These are phyloP conservation scores for Rhizopogon vulgaris DNA, from an alignment of 768 basidiomycete species.

Conservation along the genomic window DNA sequence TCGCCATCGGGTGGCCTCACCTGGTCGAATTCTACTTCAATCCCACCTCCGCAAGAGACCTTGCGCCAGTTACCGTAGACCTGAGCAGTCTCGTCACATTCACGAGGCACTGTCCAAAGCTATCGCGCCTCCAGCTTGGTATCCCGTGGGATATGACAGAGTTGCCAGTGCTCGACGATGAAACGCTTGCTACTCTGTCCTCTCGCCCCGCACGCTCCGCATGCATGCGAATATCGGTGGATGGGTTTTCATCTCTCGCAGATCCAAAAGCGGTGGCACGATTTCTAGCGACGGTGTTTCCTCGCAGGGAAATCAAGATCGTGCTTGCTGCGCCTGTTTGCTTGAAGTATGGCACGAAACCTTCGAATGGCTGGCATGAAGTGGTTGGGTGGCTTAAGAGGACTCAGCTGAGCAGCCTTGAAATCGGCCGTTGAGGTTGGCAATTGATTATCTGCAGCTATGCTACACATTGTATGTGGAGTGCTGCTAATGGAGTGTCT, in stretches of 20 bases:
- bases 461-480: too few relatives aligned
- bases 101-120: not conserved
- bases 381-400: not conserved
- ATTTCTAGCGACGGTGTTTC: not conserved
- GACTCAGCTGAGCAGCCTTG: not conserved
- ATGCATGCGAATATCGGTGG: not conserved
- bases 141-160: not conserved
- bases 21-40: not conserved
- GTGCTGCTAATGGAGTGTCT: too few relatives aligned
- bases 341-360: not conserved
- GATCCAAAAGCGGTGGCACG: not conserved
- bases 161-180: not conserved
- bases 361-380: not conserved
- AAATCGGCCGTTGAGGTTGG: not conserved
- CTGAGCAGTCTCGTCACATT: not conserved
- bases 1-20: not conserved
- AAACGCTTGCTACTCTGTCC: not conserved
- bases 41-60: not conserved
- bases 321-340: not conserved
- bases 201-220: not conserved
- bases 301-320: not conserved
- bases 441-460: too few relatives aligned
- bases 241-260: not conserved
- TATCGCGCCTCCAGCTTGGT: not conserved
- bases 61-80: not conserved